phyloP scores from a whole-genome alignment of 1,284 basidiomycete species.

The Rugosomyces carneus region DNA sequence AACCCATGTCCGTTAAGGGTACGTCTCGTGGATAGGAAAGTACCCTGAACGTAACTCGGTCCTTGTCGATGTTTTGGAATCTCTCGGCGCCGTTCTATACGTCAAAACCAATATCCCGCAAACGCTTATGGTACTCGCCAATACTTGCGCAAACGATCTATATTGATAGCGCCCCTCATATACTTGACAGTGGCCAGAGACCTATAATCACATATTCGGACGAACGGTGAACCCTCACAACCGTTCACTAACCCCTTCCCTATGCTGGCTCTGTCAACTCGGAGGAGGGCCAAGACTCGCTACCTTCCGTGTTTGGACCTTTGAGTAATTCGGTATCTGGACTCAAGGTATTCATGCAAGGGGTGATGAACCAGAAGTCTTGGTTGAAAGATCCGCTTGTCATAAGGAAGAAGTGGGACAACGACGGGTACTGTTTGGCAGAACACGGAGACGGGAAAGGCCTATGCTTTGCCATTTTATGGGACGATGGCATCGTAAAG shows the following conservation, averaged over 20 bases:
- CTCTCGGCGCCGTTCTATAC: conserved; percentile 57
- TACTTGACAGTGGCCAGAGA: conserved; percentile 33
- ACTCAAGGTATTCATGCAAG: conserved; percentile 59
- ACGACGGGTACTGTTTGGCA: conserved; percentile 48
- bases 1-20: conserved; percentile 47
- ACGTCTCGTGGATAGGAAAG: conserved; percentile 58
- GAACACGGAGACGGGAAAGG: conserved; percentile 53
- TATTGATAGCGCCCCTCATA: not conserved
- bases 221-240: conserved; percentile 63
- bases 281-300: conserved; percentile 64
- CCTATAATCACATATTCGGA: conserved; percentile 60
- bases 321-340: conserved; percentile 52
- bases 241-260: conserved; percentile 43
- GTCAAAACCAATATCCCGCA: conserved; percentile 70
- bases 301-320: conserved; percentile 71
- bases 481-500: conserved; percentile 49
- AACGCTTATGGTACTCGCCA: conserved; percentile 55
- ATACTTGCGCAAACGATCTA: too few species aligned
- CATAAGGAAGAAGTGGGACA: conserved; percentile 59
- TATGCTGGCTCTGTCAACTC: conserved; percentile 61
- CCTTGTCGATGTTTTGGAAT: conserved; percentile 48
- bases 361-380: conserved; percentile 49
- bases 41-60: conserved; percentile 44
- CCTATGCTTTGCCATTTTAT: conserved; percentile 59
- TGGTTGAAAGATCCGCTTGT: conserved; percentile 68